These are phyloP conservation scores for Trichosanthes truncata DNA, from an alignment of 306 rosid genomes.

Conservation along the genomic window DNA sequence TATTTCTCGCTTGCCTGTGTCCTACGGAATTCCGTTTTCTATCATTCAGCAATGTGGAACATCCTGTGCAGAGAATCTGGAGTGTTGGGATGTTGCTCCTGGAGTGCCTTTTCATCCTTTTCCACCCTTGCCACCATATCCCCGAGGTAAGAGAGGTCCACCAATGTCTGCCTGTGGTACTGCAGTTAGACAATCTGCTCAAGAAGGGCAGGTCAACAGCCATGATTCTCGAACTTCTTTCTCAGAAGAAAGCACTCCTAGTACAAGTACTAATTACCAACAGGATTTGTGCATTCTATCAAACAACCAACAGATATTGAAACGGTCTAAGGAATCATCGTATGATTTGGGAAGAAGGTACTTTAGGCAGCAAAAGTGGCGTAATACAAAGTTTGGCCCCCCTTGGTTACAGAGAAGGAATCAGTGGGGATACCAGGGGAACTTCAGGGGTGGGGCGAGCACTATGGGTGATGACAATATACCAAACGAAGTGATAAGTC, in stretches of 20 bases:
- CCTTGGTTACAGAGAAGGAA: conserved; percentile 43
- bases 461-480: conserved; percentile 40
- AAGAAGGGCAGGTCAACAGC: conserved; percentile 26
- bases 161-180: conserved; percentile 24
- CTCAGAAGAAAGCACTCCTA: conserved; percentile 41
- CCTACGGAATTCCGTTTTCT: conserved; percentile 75
- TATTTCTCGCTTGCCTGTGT: conserved; percentile 55
- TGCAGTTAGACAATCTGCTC: conserved; percentile 24
- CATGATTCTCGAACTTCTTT: conserved; percentile 21
- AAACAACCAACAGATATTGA: conserved; percentile 21
- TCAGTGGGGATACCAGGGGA: conserved; percentile 39
- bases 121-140: conserved; percentile 79
- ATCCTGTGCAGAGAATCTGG: conserved; percentile 38
- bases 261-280: conserved; percentile 38
- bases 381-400: conserved; percentile 40
- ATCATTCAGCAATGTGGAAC: conserved; percentile 56
- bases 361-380: conserved; percentile 88
- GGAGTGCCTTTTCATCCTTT: conserved; percentile 86
- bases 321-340: conserved; percentile 46
- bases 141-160: conserved; percentile 32
- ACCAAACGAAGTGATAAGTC: conserved; percentile 35
- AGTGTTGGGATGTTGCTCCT: conserved; percentile 67
- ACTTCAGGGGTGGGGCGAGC: conserved; percentile 27
- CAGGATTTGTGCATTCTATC: conserved; percentile 18
- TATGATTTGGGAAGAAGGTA: conserved; percentile 52